These are phyloP conservation scores for Nannizziopsis barbatae DNA, from an alignment of 2,329 filamentous ascomycete species.

Conservation along the genomic window DNA sequence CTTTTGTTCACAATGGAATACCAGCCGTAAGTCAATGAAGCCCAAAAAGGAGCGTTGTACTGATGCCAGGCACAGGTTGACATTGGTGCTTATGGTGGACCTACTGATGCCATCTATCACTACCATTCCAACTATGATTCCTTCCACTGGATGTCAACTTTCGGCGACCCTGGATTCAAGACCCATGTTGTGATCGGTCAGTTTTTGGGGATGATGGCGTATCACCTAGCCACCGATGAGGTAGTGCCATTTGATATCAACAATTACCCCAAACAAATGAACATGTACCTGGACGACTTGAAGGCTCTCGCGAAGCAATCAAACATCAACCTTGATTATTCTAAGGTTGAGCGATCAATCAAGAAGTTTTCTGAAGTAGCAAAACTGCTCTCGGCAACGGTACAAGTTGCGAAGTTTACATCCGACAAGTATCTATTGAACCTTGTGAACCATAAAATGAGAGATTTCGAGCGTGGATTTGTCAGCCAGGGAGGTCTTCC, in stretches of 20 bases:
- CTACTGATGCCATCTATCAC: conserved; percentile 36
- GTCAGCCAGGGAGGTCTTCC: conserved; percentile 38
- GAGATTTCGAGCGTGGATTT: conserved; percentile 39
- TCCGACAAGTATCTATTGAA: conserved; percentile 12
- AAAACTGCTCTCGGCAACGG: conserved; percentile 16
- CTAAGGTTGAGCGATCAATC: conserved; percentile 27
- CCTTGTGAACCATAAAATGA: conserved; percentile 36
- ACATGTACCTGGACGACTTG: conserved; percentile 28
- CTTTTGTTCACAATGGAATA: conserved; percentile 39
- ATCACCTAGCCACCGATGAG: conserved; percentile 32
- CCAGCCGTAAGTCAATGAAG: conserved; percentile 14
- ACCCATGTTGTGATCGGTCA: conserved; percentile 42
- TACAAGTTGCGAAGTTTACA: conserved; percentile 9
- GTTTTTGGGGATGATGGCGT: conserved; percentile 34
- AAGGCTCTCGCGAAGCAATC: conserved; percentile 21
- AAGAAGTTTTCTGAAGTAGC: conserved; percentile 23
- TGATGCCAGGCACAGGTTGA: conserved; percentile 24
- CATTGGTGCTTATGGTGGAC: conserved; percentile 30
- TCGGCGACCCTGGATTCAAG: conserved; percentile 42
- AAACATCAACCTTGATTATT: conserved; percentile 14
- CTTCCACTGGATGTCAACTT: conserved; percentile 44
- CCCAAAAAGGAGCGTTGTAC: background rate
- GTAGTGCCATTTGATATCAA: conserved; percentile 32
- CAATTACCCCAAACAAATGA: conserved; percentile 30
- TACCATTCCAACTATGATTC: conserved; percentile 41